These are phyloP conservation scores for Plectranthus barbatus DNA, from an alignment of 257 asterid genomes.

Conservation along the genomic window DNA sequence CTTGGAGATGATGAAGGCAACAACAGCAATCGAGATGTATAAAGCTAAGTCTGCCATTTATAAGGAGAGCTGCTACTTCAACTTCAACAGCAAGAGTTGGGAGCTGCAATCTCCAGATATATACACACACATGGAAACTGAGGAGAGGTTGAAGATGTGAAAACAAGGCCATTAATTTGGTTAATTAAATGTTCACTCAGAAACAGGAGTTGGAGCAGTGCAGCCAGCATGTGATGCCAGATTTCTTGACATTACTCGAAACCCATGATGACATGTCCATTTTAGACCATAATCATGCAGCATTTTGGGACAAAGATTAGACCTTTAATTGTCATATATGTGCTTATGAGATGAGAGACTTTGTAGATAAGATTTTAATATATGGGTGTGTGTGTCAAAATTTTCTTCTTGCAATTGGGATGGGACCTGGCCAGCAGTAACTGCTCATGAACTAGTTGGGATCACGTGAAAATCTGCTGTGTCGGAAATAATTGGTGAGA, in stretches of 20 bases:
- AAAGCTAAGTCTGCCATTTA: conserved; percentile 44
- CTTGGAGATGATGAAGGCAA: conserved; percentile 63
- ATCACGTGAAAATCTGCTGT: no score
- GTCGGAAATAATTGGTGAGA: no score
- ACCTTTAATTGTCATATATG: neutral
- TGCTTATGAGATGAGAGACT: neutral
- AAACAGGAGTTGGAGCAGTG: neutral
- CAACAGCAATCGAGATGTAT: conserved; percentile 58
- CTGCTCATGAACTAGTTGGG: no score
- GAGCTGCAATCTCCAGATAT: neutral
- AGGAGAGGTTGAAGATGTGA: neutral
- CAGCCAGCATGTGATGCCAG: conserved; percentile 20
- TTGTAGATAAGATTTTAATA: neutral
- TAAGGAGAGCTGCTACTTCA: neutral
- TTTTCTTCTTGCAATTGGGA: no score
- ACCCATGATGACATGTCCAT: neutral
- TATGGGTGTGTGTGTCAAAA: conserved; percentile 7
- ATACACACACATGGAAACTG: neutral
- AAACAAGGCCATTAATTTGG: neutral
- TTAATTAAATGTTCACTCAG: no score
- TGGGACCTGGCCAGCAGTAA: no score
- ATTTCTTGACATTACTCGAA: conserved; percentile 11
- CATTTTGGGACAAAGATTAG: conserved; percentile 5
- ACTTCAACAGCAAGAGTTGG: neutral
- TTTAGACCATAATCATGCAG: neutral